Evolutionary conservation across 2,329 filamentous ascomycete genomes (phyloP), one percentile per base, ranked within the genome.

Genomic region (Stenocarpella maydis): DNA sequence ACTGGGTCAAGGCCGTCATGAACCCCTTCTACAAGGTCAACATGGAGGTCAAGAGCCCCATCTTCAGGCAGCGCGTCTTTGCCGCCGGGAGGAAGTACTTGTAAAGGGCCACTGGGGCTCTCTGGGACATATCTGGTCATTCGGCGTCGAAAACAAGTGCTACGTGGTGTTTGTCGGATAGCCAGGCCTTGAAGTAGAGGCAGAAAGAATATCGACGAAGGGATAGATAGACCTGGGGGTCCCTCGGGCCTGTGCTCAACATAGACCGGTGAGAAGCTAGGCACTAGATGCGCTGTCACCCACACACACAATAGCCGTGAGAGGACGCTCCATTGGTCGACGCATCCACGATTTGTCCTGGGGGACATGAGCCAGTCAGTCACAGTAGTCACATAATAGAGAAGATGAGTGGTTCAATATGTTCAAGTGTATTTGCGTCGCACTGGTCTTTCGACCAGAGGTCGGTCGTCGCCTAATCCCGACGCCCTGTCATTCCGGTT

Each of bases 1-100:
- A 91, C 74, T 99, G 95, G 91, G 89, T 97, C 73, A 99, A 99
- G 86, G 93, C 95, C 15, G 90, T 95, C 69, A 98, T 99, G 96
- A 98, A 90, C 78, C 96, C 96, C 0, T 99, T 99, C 80, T 98
- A 98, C 83, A 86, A 87, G 66, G 89, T 91, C 67, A 95, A 97
- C 73, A 92, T 92, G 86, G 91, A 93, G 74, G 90, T 99, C 65
- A 90, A 87, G 77, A 98, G 95, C 80, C 92, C 94, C 0, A 88
- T 98, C 1, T 99, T 99, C 79, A 87, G 93, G 74, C 84, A 88
- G 68, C 88, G 92, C 76, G 94, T 99, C 24, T 90, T 89, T 1
- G 93, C 93, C 2, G 95, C 95, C 0, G 96, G 94, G 74, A 94
- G 93, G 82, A 99, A 98, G 81, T 98, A 96, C 82, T 80, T 98